Evolutionary conservation across 164 flowering plant species (phyloP).

Genomic region (Vitis labrusca): DNA sequence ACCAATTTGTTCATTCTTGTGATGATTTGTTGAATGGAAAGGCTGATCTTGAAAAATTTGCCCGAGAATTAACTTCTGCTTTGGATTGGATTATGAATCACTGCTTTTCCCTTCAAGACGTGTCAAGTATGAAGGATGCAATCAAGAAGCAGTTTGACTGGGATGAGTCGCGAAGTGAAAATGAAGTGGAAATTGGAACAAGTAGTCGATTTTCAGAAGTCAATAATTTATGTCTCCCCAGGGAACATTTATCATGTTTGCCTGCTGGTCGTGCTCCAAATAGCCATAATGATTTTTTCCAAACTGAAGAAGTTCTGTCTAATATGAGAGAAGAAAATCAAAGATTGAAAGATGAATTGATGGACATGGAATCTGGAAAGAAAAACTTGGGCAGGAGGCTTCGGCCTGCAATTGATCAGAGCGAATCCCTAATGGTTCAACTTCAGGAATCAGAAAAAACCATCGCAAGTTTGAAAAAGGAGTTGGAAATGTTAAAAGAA

Average conservation of each 20-base stretch:
- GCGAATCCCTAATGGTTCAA: slow-evolving; percentile 13
- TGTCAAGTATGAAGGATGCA: slow-evolving; percentile 50
- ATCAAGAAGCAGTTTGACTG: slow-evolving; percentile 46
- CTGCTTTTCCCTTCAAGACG: slow-evolving; percentile 49
- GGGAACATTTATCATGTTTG: slow-evolving; percentile 7
- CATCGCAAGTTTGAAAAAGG: slow-evolving; percentile 24
- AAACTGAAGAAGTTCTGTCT: slow-evolving; percentile 12
- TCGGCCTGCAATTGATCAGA: slow-evolving; percentile 13
- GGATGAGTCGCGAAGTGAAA: slow-evolving; percentile 48
- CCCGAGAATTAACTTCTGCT: slow-evolving; percentile 24
- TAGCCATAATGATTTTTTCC: slow-evolving; percentile 1
- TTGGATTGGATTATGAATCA: slow-evolving; percentile 49
- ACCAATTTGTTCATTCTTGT: slow-evolving; percentile 30
- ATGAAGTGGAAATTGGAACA: slow-evolving; percentile 36
- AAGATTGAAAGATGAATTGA: slow-evolving; percentile 16
- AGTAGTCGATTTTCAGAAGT: slow-evolving; percentile 25
- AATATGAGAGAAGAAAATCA: slow-evolving; percentile 16
- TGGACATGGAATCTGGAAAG: slow-evolving; percentile 18
- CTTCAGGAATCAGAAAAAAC: slow-evolving; percentile 25
- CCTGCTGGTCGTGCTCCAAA: slow-evolving; percentile 9
- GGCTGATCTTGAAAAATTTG: slow-evolving; percentile 22
- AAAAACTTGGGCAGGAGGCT: slow-evolving; percentile 19
- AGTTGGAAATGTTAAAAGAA: slow-evolving; percentile 19
- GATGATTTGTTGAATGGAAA: slow-evolving; percentile 34
- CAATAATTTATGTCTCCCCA: slow-evolving; percentile 8